These are phyloP conservation scores for Amaranthus hypochondriacus DNA, from an alignment of 148 eudicot species.

Conservation along the genomic window DNA sequence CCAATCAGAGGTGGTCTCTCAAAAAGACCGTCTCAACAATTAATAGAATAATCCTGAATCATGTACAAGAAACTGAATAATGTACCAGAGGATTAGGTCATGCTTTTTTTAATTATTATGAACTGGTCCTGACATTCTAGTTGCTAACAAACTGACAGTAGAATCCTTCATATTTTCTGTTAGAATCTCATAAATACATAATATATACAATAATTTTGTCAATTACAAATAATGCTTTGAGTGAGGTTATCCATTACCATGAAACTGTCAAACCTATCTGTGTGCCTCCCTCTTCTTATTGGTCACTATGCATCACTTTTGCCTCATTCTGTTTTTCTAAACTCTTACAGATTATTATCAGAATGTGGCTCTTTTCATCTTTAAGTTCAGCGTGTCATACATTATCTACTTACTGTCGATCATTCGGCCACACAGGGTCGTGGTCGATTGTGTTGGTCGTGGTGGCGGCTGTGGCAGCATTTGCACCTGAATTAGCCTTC, in stretches of 20 bases:
- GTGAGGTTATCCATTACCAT: constrained; percentile 23
- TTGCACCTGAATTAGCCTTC: constrained; percentile 33
- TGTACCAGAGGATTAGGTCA: not conserved
- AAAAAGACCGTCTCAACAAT: no score
- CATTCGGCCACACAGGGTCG: constrained; percentile 21
- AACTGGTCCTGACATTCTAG: not conserved
- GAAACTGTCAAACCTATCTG: not conserved
- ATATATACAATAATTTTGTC: not conserved
- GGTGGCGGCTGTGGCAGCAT: constrained; percentile 26
- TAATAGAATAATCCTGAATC: not conserved
- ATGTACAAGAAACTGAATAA: not conserved
- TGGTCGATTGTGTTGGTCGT: constrained; percentile 25
- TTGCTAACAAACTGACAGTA: not conserved
- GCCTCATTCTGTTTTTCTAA: not conserved
- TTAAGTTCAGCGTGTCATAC: constrained; percentile 12
- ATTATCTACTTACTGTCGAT: not conserved
- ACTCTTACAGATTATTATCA: not conserved
- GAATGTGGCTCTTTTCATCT: constrained; percentile 17
- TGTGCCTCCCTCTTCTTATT: not conserved
- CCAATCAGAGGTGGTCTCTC: no score
- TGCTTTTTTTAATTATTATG: not conserved
- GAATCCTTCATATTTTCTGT: not conserved
- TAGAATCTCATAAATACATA: not conserved
- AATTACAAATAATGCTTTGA: not conserved
- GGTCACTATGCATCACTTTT: not conserved